Percentiles rank a stretch among this genome's conserved stretches.
Conservation (phyloP, 345 rosid genomes). For the Limnanthes douglasii region DNA sequence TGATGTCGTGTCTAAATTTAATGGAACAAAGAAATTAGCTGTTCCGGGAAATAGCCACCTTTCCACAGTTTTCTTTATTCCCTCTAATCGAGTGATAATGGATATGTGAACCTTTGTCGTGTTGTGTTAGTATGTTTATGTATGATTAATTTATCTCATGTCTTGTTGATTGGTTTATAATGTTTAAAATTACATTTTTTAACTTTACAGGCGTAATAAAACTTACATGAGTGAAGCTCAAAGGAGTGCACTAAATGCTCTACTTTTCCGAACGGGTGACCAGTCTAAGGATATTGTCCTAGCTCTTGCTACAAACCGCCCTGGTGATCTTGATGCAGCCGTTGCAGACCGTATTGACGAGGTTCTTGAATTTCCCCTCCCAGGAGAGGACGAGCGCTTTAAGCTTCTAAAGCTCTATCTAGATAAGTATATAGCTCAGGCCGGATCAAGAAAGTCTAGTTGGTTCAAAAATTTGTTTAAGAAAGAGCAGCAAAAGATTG, state of each 20-base stretch:
- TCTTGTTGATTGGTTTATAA: no score
- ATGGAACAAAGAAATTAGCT: no score
- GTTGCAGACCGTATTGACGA: slow-evolving; percentile 89
- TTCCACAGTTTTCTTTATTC: no score
- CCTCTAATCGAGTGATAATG: no score
- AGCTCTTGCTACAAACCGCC: slow-evolving; percentile 90
- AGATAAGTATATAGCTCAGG: slow-evolving; percentile 74
- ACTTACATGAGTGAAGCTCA: slow-evolving; percentile 98
- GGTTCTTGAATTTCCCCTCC: slow-evolving; percentile 81
- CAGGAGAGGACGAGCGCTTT: slow-evolving; percentile 71
- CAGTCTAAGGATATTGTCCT: slow-evolving; percentile 93
- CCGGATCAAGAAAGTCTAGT: slow-evolving; percentile 50
- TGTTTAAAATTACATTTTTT: neutral
- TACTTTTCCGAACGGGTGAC: slow-evolving; percentile 86
- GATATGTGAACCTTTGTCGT: no score
- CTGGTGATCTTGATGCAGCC: slow-evolving; percentile 95
- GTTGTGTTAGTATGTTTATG: no score
- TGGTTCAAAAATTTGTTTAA: slow-evolving; percentile 40
- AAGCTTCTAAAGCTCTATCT: slow-evolving; percentile 74
- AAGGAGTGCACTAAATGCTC: slow-evolving; percentile 91
- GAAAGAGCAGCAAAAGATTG: slow-evolving; percentile 54
- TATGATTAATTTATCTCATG: no score
- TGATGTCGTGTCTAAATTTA: no score
- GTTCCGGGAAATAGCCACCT: no score
- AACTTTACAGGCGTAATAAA: slow-evolving; percentile 66